phyloP scores from a whole-genome alignment of 2,329 filamentous ascomycete genomes.

The Ceratocystis papillata region DNA sequence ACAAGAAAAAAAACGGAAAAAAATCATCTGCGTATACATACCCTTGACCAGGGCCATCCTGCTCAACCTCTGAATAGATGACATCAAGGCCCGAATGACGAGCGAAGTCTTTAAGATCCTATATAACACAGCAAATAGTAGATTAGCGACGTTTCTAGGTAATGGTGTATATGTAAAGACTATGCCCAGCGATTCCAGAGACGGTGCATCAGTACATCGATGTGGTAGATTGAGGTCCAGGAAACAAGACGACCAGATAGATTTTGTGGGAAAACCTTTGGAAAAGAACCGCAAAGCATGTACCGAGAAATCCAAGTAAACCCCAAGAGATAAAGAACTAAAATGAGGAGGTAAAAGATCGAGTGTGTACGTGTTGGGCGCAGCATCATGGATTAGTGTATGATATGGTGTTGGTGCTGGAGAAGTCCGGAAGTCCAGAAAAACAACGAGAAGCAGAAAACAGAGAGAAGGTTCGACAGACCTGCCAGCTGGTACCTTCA shows the following conservation, averaged over 20 bases:
- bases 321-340: neutral
- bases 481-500: constrained; percentile 99
- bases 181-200: neutral
- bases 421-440: constrained; percentile 8
- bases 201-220: neutral
- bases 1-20: neutral
- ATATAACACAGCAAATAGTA: constrained; percentile 32
- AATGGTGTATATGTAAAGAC: no score
- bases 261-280: neutral
- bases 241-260: neutral
- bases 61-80: constrained; percentile 92
- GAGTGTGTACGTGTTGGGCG: neutral
- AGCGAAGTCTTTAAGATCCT: constrained; percentile 99
- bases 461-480: constrained; percentile 56
- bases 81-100: constrained; percentile 94
- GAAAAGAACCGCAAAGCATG: neutral
- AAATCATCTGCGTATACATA: neutral
- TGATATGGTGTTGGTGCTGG: neutral
- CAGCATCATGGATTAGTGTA: neutral
- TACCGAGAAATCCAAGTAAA: neutral
- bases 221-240: neutral
- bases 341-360: neutral
- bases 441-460: constrained; percentile 12
- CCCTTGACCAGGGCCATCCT: constrained; percentile 47
- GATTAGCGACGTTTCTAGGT: neutral